Base-by-base conservation (phyloP, 1,139 yeast genomes). In the Blastobotrys elegans region DNA sequence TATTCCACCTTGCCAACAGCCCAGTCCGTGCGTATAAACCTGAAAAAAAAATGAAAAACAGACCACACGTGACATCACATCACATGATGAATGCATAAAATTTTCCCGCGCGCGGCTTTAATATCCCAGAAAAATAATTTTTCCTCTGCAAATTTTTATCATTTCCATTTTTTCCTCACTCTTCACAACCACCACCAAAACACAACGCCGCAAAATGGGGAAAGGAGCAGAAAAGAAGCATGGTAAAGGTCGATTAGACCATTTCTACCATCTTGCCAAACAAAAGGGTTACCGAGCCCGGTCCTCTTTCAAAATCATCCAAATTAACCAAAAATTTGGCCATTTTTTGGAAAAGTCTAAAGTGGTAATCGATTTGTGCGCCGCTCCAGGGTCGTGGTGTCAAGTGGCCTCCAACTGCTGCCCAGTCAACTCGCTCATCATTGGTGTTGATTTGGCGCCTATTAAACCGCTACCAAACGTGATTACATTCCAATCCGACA, bases 361-460 rank as follows among this genome's bases (percentile, higher is more conserved):
- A 68, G 97, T 92, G 40, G 96, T 92, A 39, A 87, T 92, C 49
- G 99, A 92, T 77, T 75, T 92, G 59, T 92, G 99, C 84, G 97
- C 98, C 50, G 98, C 98, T 2, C 98, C 99, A 30, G 99, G 99
- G 50, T 89, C 97, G 3, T 92, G 98, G 97, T 92, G 98, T 76
- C 99, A 92, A 70, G 98, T 94, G 38, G 98, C 98, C 1, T 81
- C 95, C 3, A 88, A 88, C 54, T 69, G 88, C 50, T 90, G 97
- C 70, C 97, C 97, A 2, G 73, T 90, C 6, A 89, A 89, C 67
- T 88, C 97, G 0, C 75, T 92, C 56, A 90, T 92, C 60, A 88
- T 92, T 50, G 99, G 98, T 65, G 98, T 94, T 29, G 99, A 92
- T 77, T 84, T 92, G 60, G 98, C 90, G 26, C 97, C 97, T 17